Conservation (phyloP, 108 stramenopile species). For the Nannochloropsis gaditana region DNA sequence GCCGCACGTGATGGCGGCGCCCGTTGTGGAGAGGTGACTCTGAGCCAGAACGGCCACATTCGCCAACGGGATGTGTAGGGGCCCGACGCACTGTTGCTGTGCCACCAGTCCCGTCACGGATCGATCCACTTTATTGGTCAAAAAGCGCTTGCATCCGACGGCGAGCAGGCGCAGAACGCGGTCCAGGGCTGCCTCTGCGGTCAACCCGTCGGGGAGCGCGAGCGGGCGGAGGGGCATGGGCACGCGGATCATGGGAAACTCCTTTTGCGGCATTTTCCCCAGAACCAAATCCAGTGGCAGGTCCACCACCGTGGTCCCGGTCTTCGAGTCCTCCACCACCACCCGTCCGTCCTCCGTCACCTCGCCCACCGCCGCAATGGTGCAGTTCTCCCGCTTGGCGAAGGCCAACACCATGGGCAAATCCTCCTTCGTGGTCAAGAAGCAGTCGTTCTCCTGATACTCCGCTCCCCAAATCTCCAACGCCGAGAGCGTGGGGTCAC, state of each 20-base stretch:
- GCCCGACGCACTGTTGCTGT: slow-evolving; percentile 99
- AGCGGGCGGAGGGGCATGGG: slow-evolving; percentile 35
- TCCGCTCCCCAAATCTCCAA: slow-evolving; percentile 98
- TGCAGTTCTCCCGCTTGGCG: slow-evolving; percentile 89
- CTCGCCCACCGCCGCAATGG: slow-evolving; percentile 72
- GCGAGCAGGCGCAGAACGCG: slow-evolving; percentile 83
- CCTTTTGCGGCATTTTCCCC: slow-evolving; percentile 97
- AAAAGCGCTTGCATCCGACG: slow-evolving; percentile 96
- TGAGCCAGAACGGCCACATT: slow-evolving; percentile 92
- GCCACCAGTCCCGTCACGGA: slow-evolving; percentile 96
- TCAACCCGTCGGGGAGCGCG: slow-evolving; percentile 63
- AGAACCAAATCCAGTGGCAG: slow-evolving; percentile 90
- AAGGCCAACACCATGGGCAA: slow-evolving; percentile 69
- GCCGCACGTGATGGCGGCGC: slow-evolving; percentile 91
- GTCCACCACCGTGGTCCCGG: slow-evolving; percentile 88
- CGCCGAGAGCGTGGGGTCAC: slow-evolving; percentile 88
- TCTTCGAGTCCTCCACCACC: slow-evolving; percentile 77
- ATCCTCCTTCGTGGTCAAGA: slow-evolving; percentile 73
- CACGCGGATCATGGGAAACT: slow-evolving; percentile 58
- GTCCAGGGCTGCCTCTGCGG: slow-evolving; percentile 58
- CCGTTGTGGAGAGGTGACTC: slow-evolving; percentile 82
- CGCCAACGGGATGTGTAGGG: slow-evolving; percentile 85
- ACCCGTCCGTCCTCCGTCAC: slow-evolving; percentile 83
- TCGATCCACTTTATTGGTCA: slow-evolving; percentile 97
- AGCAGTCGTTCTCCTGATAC: slow-evolving; percentile 98